Evolutionary conservation across 129 eudicot genomes (phyloP).

Genomic region (Rutidosis leptorrhynchoides): DNA sequence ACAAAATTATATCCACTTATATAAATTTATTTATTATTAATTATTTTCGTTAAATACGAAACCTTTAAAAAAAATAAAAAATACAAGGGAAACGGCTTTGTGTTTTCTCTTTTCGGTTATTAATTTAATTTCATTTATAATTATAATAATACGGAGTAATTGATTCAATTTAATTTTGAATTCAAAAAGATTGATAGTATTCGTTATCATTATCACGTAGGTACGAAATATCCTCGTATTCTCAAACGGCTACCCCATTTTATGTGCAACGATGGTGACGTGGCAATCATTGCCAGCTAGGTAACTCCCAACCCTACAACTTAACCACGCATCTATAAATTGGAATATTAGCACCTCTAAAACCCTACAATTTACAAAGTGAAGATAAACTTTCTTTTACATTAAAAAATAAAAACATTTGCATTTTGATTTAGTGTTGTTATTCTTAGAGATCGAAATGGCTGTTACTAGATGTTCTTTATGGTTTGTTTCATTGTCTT

Average conservation of each 20-base stretch:
- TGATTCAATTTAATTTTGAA: no score
- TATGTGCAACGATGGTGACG: conserved; percentile 21
- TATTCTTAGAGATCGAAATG: conserved; percentile 10
- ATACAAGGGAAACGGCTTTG: not conserved
- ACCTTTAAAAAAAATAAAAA: not conserved
- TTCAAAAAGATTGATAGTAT: conserved; percentile 1
- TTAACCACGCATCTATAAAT: conserved; percentile 23
- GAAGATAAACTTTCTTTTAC: conserved; percentile 1
- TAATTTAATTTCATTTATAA: no score
- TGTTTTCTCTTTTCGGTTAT: not conserved
- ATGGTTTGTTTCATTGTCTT: conserved; percentile 22
- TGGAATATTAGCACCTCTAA: not conserved
- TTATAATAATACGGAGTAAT: no score
- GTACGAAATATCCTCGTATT: conserved; percentile 28
- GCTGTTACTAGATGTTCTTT: not conserved
- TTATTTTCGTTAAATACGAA: no score
- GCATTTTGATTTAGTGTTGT: not conserved
- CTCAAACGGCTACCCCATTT: conserved; percentile 23
- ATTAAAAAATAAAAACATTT: not conserved
- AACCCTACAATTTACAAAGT: conserved; percentile 18
- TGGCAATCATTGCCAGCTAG: conserved; percentile 24
- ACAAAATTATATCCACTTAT: not conserved
- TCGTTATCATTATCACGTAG: conserved; percentile 19
- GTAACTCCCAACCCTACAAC: conserved; percentile 20
- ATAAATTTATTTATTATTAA: not conserved